Evolutionary conservation across 1,284 basidiomycete species (phyloP), one percentile per base, ranked within the genome.

Genomic region (Moesziomyces sp.): DNA sequence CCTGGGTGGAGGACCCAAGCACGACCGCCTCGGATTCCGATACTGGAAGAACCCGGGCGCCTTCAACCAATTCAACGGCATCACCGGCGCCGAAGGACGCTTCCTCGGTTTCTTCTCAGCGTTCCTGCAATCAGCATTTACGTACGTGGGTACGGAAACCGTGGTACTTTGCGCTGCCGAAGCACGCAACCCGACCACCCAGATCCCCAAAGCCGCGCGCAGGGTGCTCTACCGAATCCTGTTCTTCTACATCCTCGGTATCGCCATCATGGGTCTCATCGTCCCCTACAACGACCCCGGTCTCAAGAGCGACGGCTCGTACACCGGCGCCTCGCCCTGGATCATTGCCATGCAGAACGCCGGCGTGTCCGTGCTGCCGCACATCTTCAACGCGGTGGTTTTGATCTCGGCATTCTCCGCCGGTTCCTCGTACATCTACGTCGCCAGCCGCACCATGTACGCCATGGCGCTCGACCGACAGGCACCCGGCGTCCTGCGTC

Each of bases 341-440:
- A 76, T 82, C 35, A 57, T 79, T 91, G 80, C 82, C 51, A 71
- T 86, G 78, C 69, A 81, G 33, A 59, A 74, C 14, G 81, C 86
- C 1, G 71, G 77, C 9, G 85, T 85, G 46, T 80, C 89, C 72
- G 87, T 86, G 11, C 46, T 82, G 6, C 80, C 80, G 0, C 58
- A 64, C 43, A 68, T 82, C 49, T 93, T 94, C 85, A 96, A 96
- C 83, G 93, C 93, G 33, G 86, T 86, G 46, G 84, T 92, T 38
- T 86, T 92, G 60, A 89, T 90, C 26, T 92, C 92, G 1, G 93
- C 93, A 1, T 92, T 91, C 88, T 93, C 92, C 7, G 92, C 93
- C 6, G 92, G 91, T 3, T 91, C 90, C 42, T 91, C 91, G 72
- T 91, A 94, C 78, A 83, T 95, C 54, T 96, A 93, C 85, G 91